A percentile compares a stretch with the other conserved stretches of the same genome.
phyloP scores from a whole-genome alignment of 2,329 filamentous ascomycete species.

The Botrytis fabae region DNA sequence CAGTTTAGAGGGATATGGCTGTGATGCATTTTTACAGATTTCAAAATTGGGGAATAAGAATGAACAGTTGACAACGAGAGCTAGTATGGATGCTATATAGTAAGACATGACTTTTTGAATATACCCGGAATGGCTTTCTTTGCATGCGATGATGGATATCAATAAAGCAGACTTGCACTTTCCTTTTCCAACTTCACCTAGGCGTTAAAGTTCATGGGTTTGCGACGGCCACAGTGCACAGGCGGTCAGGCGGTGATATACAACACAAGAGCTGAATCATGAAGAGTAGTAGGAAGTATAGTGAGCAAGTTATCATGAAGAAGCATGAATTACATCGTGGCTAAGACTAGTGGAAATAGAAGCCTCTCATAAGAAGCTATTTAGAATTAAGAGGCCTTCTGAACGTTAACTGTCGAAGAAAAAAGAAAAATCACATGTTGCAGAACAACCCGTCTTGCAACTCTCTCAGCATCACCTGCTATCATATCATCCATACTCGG shows the following conservation, averaged over 20 bases:
- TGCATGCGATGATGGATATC: neutral
- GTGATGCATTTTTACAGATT: constrained; percentile 94
- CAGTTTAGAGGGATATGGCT: constrained; percentile 91
- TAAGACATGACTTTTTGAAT: constrained; percentile 1
- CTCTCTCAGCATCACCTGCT: constrained; percentile 35
- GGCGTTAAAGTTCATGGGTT: neutral
- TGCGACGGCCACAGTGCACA: neutral
- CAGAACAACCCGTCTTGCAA: constrained; percentile 35
- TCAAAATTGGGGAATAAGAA: constrained; percentile 98
- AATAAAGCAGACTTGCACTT: neutral
- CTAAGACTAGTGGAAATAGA: constrained; percentile 39
- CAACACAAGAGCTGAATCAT: neutral
- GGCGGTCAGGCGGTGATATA: neutral
- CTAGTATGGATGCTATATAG: constrained; percentile 71
- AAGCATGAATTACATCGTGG: constrained; percentile 43
- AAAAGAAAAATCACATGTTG: constrained; percentile 31
- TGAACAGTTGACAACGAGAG: constrained; percentile 80
- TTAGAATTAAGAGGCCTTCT: constrained; percentile 28
- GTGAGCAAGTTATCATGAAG: constrained; percentile 25
- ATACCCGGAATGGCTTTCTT: neutral
- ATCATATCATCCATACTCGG: constrained; percentile 23
- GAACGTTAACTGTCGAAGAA: constrained; percentile 24
- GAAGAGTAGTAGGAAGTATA: neutral
- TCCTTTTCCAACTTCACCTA: neutral
- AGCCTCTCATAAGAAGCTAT: constrained; percentile 29